These are phyloP conservation scores for Funneliformis caledonium DNA, from an alignment of 371 early-diverging fungal species.

Conservation along the genomic window DNA sequence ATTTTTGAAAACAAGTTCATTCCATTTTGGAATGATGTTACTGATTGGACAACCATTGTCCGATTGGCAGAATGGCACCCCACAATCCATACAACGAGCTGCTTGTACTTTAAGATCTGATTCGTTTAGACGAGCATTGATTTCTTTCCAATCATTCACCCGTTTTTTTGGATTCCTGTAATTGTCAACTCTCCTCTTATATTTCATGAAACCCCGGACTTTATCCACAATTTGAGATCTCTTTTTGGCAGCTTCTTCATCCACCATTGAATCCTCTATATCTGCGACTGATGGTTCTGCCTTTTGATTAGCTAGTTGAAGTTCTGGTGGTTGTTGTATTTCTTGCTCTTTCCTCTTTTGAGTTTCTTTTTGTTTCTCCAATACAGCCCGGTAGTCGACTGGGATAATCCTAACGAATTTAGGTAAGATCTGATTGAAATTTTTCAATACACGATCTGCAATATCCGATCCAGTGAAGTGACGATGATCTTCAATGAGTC, in stretches of 20 bases:
- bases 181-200: slow-evolving; percentile 82
- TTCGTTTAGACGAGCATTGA: slow-evolving; percentile 81
- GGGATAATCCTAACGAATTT: slow-evolving; percentile 95
- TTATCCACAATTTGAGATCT: slow-evolving; percentile 74
- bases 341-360: background rate
- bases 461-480: slow-evolving; percentile 82
- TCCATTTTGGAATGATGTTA: slow-evolving; percentile 98
- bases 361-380: slow-evolving; percentile 61
- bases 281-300: slow-evolving; percentile 72
- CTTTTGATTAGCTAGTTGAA: slow-evolving; percentile 47
- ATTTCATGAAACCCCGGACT: slow-evolving; percentile 92
- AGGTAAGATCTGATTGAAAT: slow-evolving; percentile 73
- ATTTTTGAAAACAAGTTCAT: slow-evolving; percentile 91
- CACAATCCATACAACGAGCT: slow-evolving; percentile 97
- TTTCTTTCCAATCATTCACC: slow-evolving; percentile 90
- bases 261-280: slow-evolving; percentile 87
- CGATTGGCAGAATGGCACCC: slow-evolving; percentile 97
- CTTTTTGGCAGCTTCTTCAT: slow-evolving; percentile 69
- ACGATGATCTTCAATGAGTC: slow-evolving; percentile 80
- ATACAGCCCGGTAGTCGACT: slow-evolving; percentile 83
- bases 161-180: slow-evolving; percentile 88
- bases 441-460: slow-evolving; percentile 75
- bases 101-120: slow-evolving; percentile 89
- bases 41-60: slow-evolving; percentile 96
- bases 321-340: slow-evolving; percentile 42